These are phyloP conservation scores for Halophytophthora polymorphica DNA, from an alignment of 352 stramenopile genomes.

Conservation along the genomic window DNA sequence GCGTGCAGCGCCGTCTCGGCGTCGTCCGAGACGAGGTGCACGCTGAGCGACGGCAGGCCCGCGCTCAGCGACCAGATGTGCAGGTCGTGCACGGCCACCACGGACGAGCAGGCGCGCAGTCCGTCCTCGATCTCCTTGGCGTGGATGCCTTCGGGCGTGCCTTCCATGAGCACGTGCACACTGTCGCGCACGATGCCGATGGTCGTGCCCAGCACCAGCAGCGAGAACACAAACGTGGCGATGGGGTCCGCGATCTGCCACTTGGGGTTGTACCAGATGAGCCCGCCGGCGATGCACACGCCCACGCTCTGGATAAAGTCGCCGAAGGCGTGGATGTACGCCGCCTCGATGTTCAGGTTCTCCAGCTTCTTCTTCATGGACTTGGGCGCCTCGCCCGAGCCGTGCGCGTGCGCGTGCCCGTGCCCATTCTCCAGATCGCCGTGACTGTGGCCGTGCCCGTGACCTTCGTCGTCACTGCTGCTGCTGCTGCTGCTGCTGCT, in stretches of 20 bases:
- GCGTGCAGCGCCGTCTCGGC: slow-evolving; percentile 61
- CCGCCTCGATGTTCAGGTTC: slow-evolving; percentile 95
- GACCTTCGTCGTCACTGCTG: slow-evolving; percentile 17
- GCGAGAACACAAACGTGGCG: slow-evolving; percentile 96
- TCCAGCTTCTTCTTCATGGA: slow-evolving; percentile 46
- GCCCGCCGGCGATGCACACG: slow-evolving; percentile 92
- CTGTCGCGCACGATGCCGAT: slow-evolving; percentile 89
- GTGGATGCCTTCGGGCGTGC: slow-evolving; percentile 90
- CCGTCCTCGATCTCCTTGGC: slow-evolving; percentile 80
- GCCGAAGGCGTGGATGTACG: slow-evolving; percentile 96
- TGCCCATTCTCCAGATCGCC: slow-evolving; percentile 31
- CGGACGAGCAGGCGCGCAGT: slow-evolving; percentile 72
- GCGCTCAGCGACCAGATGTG: slow-evolving; percentile 98
- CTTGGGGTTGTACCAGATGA: slow-evolving; percentile 96
- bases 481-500: slow-evolving; percentile 3
- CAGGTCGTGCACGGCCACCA: slow-evolving; percentile 95
- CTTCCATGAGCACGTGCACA: slow-evolving; percentile 95
- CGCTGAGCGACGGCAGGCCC: slow-evolving; percentile 86
- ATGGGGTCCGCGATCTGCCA: slow-evolving; percentile 98
- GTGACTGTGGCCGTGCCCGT: slow-evolving; percentile 20
- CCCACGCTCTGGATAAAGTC: slow-evolving; percentile 97
- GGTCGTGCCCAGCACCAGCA: slow-evolving; percentile 93
- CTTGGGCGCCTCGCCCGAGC: slow-evolving; percentile 17
- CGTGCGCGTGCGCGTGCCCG: slow-evolving; percentile 20
- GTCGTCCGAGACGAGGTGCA: slow-evolving; percentile 87